These are phyloP conservation scores for Pseudotulostoma volvatum DNA, from an alignment of 495 filamentous ascomycete species.

Conservation along the genomic window DNA sequence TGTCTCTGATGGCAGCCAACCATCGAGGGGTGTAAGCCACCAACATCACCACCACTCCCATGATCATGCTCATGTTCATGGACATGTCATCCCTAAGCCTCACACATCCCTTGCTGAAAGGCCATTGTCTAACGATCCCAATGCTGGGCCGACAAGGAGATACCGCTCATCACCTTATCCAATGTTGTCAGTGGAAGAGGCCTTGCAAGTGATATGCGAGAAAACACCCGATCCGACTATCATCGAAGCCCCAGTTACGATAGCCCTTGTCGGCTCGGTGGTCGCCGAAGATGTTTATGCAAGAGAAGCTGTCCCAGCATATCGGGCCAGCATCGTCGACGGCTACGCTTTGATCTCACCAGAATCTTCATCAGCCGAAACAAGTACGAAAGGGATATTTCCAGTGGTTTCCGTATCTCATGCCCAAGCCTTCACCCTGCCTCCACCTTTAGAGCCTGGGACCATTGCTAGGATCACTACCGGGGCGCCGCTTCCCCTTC, in stretches of 20 bases:
- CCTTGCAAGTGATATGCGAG: constrained; percentile 50
- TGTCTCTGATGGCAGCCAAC: constrained; percentile 8
- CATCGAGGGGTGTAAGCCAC: constrained; percentile 14
- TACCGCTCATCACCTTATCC: constrained; percentile 80
- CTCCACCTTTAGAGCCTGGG: constrained; percentile 45
- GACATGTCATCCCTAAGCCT: constrained; percentile 47
- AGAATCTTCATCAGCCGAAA: constrained; percentile 28
- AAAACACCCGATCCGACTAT: constrained; percentile 45
- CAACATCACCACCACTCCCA: constrained; percentile 38
- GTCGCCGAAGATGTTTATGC: constrained; percentile 73
- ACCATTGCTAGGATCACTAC: constrained; percentile 85
- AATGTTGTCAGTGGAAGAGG: constrained; percentile 74
- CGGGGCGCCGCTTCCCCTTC: constrained; percentile 75
- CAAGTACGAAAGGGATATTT: constrained; percentile 55
- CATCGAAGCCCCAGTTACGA: constrained; percentile 40
- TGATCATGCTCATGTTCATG: constrained; percentile 35
- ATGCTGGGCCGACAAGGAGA: constrained; percentile 56
- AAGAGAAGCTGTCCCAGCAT: constrained; percentile 73
- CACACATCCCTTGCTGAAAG: constrained; percentile 50
- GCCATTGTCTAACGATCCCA: constrained; percentile 65
- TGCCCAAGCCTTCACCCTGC: constrained; percentile 48
- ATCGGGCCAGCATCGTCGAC: constrained; percentile 89
- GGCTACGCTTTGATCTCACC: constrained; percentile 65
- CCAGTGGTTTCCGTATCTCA: constrained; percentile 80
- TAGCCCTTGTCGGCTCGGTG: constrained; percentile 51